Base-by-base conservation (phyloP, 2,329 filamentous ascomycete species). In the Penicillium sp. region DNA sequence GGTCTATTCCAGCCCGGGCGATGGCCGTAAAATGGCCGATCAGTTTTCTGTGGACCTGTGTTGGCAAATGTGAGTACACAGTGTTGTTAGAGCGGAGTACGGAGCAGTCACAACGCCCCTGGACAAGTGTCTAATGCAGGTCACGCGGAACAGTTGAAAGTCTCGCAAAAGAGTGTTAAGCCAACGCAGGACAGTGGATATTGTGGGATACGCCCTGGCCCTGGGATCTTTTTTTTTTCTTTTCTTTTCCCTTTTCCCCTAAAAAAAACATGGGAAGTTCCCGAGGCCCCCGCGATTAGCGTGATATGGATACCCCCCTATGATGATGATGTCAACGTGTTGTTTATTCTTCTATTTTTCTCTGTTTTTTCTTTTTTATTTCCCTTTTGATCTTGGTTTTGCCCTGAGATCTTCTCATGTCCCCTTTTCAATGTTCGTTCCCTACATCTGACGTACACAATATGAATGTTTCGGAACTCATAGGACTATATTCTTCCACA, bases 141-240 rank as follows among this genome's bases (percentile, higher is more conserved):
- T 62, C 55, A 63, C 57, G 63, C 64, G n/a, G 10, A 57, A 13
- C 43, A 33, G 6, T 17, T 29, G 4, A 13, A 13, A 35, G 38
- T 23, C 8, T n/a, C 9, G 6, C 7, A 17, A 39, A 51, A 25
- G 44, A 17, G 5, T 4, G 6, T 17, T 2, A 12, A 25, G 13
- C 31, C 33, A 23, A 23, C 6, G 21, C 21, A n/a, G n/a, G 33
- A 19, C 12, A 49, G 47, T 38, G 31, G 23, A 35, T 8, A 13
- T 31, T 51, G 29, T 29, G 45, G 27, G 25, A 43, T 17, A 35
- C 15, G 25, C 15, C 33, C 31, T 33, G 31, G 31, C 49, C 29
- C 36, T 27, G 21, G 3, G 21, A n/a, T 23, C 21, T 23, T 23
- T 23, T 23, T 23, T 23, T 23, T 23, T 23, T 23, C 21, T 23